Conservation (phyloP, 1,139 yeast genomes). For the Candida gigantensis region DNA sequence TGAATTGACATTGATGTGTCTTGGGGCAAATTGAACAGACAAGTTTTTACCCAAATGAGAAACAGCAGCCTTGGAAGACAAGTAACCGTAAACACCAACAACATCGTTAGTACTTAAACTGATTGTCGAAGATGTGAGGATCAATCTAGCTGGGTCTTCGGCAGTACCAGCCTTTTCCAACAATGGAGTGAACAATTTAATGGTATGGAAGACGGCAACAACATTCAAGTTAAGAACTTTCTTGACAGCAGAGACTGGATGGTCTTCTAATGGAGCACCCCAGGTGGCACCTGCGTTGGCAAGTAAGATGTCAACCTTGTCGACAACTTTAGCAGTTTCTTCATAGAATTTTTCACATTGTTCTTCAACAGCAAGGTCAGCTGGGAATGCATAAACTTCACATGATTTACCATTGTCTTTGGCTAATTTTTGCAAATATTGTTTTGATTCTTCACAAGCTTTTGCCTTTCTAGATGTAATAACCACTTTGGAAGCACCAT, state of each 20-base stretch:
- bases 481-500: slow-evolving; percentile 65
- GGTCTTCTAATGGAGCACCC: slow-evolving; percentile 68
- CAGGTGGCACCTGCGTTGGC: slow-evolving; percentile 85
- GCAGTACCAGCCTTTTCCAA: slow-evolving; percentile 55
- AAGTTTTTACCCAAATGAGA: slow-evolving; percentile 67
- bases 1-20: slow-evolving; percentile 64
- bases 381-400: slow-evolving; percentile 55
- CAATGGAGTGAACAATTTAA: slow-evolving; percentile 62
- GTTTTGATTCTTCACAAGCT: slow-evolving; percentile 64
- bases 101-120: slow-evolving; percentile 47
- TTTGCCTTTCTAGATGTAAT: slow-evolving; percentile 66
- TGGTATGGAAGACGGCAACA: slow-evolving; percentile 69
- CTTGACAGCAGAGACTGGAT: slow-evolving; percentile 62
- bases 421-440: slow-evolving; percentile 49
- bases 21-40: slow-evolving; percentile 66
- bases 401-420: slow-evolving; percentile 42
- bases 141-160: slow-evolving; percentile 65
- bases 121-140: slow-evolving; percentile 69
- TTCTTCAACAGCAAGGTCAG: slow-evolving; percentile 56
- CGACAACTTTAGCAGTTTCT: slow-evolving; percentile 42
- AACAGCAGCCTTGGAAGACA: slow-evolving; percentile 78
- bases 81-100: slow-evolving; percentile 65
- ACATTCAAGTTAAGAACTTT: slow-evolving; percentile 68
- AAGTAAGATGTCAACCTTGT: slow-evolving; percentile 60
- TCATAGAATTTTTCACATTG: slow-evolving; percentile 51